Evolutionary conservation across 352 stramenopile genomes (phyloP).

Genomic region (Globisporangium recalcitrans): DNA sequence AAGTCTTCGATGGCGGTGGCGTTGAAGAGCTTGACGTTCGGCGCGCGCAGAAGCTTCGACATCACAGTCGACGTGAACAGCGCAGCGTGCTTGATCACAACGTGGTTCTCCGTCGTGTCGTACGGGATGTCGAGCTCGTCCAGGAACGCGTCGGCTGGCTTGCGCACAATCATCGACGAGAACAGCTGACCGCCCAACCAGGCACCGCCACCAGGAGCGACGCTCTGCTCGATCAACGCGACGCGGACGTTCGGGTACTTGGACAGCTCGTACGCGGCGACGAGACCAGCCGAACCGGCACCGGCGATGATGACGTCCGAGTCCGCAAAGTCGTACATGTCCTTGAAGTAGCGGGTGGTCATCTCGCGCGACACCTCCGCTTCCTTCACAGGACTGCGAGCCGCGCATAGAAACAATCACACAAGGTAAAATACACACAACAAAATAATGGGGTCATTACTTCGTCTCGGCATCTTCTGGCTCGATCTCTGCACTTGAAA

Average conservation of each 20-base stretch:
- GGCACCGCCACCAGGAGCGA: conserved; percentile 45
- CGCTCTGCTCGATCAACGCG: conserved; percentile 58
- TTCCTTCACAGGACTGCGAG: conserved; percentile 50
- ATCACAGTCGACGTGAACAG: conserved; percentile 65
- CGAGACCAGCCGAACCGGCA: conserved; percentile 50
- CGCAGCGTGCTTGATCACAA: conserved; percentile 61
- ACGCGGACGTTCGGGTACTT: conserved; percentile 57
- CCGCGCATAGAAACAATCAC: neutral
- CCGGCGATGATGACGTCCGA: conserved; percentile 63
- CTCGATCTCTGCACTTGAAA: neutral
- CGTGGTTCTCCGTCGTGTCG: conserved; percentile 56
- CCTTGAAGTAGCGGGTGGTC: conserved; percentile 71
- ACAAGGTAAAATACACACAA: conserved; percentile 8
- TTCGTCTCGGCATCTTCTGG: neutral
- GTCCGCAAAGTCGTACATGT: conserved; percentile 69
- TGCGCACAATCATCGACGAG: conserved; percentile 65
- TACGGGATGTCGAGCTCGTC: conserved; percentile 68
- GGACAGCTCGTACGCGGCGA: conserved; percentile 55
- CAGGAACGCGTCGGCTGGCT: conserved; percentile 52
- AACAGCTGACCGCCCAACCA: conserved; percentile 64
- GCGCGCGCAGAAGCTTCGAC: conserved; percentile 46
- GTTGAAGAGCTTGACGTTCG: conserved; percentile 73
- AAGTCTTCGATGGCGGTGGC: conserved; percentile 63
- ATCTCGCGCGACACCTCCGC: conserved; percentile 62
- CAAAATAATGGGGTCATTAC: conserved; percentile 4